Base-by-base conservation (phyloP, 768 basidiomycete genomes). In the Fibroporia radiculosa region DNA sequence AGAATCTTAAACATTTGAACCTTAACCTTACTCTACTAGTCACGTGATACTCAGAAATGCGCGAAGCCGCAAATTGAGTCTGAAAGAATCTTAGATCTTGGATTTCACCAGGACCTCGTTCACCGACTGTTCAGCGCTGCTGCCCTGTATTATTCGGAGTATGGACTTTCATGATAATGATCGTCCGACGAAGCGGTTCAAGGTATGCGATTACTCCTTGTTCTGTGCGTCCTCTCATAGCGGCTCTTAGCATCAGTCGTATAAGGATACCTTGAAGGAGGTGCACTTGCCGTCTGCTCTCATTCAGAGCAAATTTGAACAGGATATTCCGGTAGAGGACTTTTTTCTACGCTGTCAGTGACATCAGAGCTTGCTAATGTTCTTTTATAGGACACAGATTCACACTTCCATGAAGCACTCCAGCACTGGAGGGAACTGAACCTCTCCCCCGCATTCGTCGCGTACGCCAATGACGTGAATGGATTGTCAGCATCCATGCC, bases 361-460 rank as follows among this genome's bases (percentile, higher is more conserved):
- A 18, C 39, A 19, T 16, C 37, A 8, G 6, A 35, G 5, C n/a
- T 28, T 19, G 22, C 36, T 45, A 28, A 45, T 11, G 8, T 32
- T 16, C 14, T 35, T 20, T 25, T 52, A 2, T 44, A 89, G 84
- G 84, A 91, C 51, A 76, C 78, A 56, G 78, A 80, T 45, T 88
- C 84, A 0, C 82, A 89, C 58, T 92, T 93, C 55, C 78, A 82
- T 43, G 71, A 77, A 51, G 74, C 84, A 2, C 67, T 93, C 25
- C 69, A 77, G 22, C 78, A 86, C 56, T 88, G 84, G 82, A 68
- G 75, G 52, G 83, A 92, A 53, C 73, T 93, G 48, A 91, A 87
- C 60, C 74, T 93, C 18, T 72, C 87, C 2, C 76, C 84, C 1
- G 70, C 78, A 1, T 93, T 92, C 60, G 62, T 90, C 43, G 63